Evolutionary conservation across 805 yeast genomes (phyloP).

Genomic region (Starmerella sp.): DNA sequence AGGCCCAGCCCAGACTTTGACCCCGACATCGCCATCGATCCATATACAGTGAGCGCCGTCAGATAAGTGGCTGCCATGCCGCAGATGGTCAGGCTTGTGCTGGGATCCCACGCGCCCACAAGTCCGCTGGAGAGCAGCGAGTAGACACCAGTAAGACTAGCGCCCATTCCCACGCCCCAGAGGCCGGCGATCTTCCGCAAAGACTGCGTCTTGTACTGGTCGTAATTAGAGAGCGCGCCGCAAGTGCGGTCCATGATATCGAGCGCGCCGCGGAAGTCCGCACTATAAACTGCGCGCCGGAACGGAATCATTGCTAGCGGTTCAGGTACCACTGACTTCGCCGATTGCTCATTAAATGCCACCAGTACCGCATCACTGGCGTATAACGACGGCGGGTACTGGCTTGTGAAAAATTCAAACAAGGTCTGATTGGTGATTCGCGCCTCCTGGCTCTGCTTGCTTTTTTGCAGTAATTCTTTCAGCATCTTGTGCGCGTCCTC

Average conservation of each 20-base stretch:
- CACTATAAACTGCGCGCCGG: slow-evolving; percentile 46
- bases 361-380: slow-evolving; percentile 20
- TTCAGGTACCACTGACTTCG: slow-evolving; percentile 14
- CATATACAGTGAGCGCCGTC: slow-evolving; percentile 38
- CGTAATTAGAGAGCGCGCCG: slow-evolving; percentile 43
- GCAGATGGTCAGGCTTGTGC: slow-evolving; percentile 31
- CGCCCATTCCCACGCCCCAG: slow-evolving; percentile 28
- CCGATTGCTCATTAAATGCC: slow-evolving; percentile 15
- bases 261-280: slow-evolving; percentile 46
- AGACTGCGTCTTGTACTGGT: slow-evolving; percentile 29
- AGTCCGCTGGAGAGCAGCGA: slow-evolving; percentile 35
- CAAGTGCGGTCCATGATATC: slow-evolving; percentile 49
- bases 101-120: slow-evolving; percentile 31
- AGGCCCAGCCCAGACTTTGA: slow-evolving; percentile 44
- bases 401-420: slow-evolving; percentile 19
- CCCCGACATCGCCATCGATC: slow-evolving; percentile 39
- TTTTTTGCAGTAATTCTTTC: slow-evolving; percentile 14
- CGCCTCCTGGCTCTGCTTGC: neutral
- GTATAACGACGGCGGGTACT: slow-evolving; percentile 22
- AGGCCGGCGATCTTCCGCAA: slow-evolving; percentile 28
- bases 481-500: slow-evolving; percentile 21
- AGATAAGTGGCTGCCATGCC: slow-evolving; percentile 42
- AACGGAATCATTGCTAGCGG: slow-evolving; percentile 48
- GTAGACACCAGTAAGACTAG: slow-evolving; percentile 39
- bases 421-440: slow-evolving; percentile 18